phyloP scores from a whole-genome alignment of 768 basidiomycete genomes.

The Pisolithus microcarpus region DNA sequence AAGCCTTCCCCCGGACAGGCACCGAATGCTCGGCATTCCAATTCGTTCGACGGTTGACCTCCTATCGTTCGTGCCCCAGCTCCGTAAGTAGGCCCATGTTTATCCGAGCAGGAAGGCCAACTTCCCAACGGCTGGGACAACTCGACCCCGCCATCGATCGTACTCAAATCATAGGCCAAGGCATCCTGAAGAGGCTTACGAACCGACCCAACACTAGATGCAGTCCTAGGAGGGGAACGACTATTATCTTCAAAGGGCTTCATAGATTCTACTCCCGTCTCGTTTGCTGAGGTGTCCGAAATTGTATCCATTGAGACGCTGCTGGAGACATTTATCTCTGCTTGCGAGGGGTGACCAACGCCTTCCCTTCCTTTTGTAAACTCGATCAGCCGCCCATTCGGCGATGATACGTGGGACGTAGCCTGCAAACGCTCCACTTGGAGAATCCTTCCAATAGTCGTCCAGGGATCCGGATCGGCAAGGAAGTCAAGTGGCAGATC shows the following conservation, averaged over 20 bases:
- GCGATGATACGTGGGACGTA: not conserved
- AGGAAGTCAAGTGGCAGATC: constrained; percentile 18
- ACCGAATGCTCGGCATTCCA: not conserved
- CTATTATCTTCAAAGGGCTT: not conserved
- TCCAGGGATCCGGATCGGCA: constrained; percentile 26
- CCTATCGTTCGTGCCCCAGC: too few relatives aligned
- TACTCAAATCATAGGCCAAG: not conserved
- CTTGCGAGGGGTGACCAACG: constrained; percentile 15
- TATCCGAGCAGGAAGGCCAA: too few relatives aligned
- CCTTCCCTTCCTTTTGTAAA: constrained; percentile 22
- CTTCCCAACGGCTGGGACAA: not conserved
- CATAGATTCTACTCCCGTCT: not conserved
- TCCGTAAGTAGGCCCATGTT: too few relatives aligned
- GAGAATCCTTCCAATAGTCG: constrained; percentile 23
- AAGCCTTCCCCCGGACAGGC: not conserved
- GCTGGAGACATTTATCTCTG: not conserved
- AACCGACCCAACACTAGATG: too few relatives aligned
- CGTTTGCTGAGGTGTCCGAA: not conserved
- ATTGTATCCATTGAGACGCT: not conserved
- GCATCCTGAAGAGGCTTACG: not conserved
- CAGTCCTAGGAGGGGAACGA: not conserved
- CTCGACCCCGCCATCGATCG: not conserved
- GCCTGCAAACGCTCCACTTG: constrained; percentile 6
- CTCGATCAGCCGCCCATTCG: constrained; percentile 1
- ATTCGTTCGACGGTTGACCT: too few relatives aligned